Evolutionary conservation across 1,284 basidiomycete genomes (phyloP).

Genomic region (Coriolopsis trogii): DNA sequence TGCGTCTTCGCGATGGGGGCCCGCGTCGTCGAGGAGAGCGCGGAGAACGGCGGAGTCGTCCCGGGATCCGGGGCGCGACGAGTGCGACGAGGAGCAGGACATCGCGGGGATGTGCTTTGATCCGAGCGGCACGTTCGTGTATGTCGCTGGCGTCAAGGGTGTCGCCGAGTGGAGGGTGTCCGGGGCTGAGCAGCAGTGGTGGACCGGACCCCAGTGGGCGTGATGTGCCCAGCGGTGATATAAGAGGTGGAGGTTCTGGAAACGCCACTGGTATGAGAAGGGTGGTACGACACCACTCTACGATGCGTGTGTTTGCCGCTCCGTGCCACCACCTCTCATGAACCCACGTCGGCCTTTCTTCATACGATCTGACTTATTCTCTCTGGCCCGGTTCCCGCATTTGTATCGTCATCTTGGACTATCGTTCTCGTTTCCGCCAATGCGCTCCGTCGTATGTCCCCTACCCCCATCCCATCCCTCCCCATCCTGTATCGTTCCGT

Average conservation of each 20-base stretch:
- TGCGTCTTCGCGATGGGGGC: slow-evolving; percentile 11
- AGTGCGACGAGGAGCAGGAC: slow-evolving; percentile 50
- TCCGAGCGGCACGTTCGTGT: slow-evolving; percentile 65
- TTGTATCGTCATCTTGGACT: slow-evolving; percentile 1
- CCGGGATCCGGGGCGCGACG: slow-evolving; percentile 21
- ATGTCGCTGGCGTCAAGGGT: slow-evolving; percentile 65
- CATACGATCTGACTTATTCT: not conserved
- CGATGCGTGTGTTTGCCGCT: too few relatives aligned
- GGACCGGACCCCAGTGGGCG: slow-evolving; percentile 39
- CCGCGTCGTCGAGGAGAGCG: slow-evolving; percentile 12
- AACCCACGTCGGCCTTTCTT: too few relatives aligned
- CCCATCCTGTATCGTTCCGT: not conserved
- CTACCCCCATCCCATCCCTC: not conserved
- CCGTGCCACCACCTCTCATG: too few relatives aligned
- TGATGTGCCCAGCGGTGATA: slow-evolving; percentile 11
- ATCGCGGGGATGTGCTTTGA: slow-evolving; percentile 78
- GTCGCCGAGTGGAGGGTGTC: slow-evolving; percentile 68
- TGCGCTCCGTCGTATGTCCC: not conserved
- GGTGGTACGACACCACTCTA: slow-evolving; percentile 4
- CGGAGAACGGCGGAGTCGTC: slow-evolving; percentile 32
- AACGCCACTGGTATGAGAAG: not conserved
- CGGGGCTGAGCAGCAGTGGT: slow-evolving; percentile 66
- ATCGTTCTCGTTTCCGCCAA: not conserved
- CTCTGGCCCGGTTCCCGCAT: not conserved
- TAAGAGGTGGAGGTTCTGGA: not conserved